These are phyloP conservation scores for Phytophthora citricola DNA, from an alignment of 352 stramenopile species.

Conservation along the genomic window DNA sequence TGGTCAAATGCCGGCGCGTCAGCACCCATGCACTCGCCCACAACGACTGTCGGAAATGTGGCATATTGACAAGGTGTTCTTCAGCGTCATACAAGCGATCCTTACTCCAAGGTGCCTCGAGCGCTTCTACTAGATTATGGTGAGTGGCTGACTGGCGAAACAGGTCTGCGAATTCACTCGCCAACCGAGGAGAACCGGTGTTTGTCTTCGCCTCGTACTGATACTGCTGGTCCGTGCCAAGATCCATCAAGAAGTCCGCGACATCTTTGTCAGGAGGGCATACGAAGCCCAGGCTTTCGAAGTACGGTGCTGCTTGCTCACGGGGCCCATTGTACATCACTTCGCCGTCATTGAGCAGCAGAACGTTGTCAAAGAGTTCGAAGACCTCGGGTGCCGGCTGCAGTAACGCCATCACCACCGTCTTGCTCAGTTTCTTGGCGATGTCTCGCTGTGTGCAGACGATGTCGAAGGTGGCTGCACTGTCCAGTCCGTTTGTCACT, in stretches of 20 bases:
- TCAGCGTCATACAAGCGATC: slow-evolving; percentile 16
- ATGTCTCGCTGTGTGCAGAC: slow-evolving; percentile 46
- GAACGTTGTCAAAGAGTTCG: slow-evolving; percentile 89
- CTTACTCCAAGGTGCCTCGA: slow-evolving; percentile 36
- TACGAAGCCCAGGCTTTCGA: slow-evolving; percentile 54
- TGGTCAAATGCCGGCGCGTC: slow-evolving; percentile 45
- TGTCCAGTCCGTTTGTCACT: slow-evolving; percentile 91
- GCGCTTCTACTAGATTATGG: slow-evolving; percentile 58
- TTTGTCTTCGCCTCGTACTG: slow-evolving; percentile 32
- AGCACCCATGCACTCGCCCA: slow-evolving; percentile 50
- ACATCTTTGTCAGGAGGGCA: slow-evolving; percentile 36
- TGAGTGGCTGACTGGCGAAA: slow-evolving; percentile 35
- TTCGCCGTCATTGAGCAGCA: slow-evolving; percentile 59
- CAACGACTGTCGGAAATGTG: slow-evolving; percentile 46
- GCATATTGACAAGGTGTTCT: slow-evolving; percentile 61
- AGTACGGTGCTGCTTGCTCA: slow-evolving; percentile 40
- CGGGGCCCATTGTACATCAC: slow-evolving; percentile 54
- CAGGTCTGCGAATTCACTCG: slow-evolving; percentile 19
- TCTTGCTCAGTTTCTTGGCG: slow-evolving; percentile 48
- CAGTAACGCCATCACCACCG: slow-evolving; percentile 71
- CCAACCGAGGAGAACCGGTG: slow-evolving; percentile 13
- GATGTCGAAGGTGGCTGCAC: slow-evolving; percentile 89
- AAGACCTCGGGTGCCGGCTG: slow-evolving; percentile 92
- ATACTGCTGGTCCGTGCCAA: slow-evolving; percentile 37
- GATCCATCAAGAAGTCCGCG: slow-evolving; percentile 48